Evolutionary conservation across 805 yeast species (phyloP).

Genomic region (Wickerhamomyces hampshirensis): DNA sequence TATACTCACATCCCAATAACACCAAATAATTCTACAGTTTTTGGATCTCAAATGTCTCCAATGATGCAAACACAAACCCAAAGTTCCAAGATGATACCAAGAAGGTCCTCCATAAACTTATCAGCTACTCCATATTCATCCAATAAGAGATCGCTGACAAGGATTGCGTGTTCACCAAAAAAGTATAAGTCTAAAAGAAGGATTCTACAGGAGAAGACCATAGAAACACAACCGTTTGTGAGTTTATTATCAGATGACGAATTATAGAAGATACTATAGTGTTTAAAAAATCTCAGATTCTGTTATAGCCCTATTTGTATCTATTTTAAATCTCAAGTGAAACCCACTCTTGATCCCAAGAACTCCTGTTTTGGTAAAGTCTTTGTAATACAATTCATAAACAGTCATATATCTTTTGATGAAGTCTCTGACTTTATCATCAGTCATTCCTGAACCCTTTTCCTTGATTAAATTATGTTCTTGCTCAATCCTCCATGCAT

Average conservation of each 20-base stretch:
- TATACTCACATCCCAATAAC: neutral
- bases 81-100: too few species aligned
- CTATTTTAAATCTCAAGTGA: constrained; percentile 17
- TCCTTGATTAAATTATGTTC: constrained; percentile 54
- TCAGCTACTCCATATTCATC: too few species aligned
- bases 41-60: neutral
- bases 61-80: too few species aligned
- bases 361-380: constrained; percentile 31
- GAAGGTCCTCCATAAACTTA: too few species aligned
- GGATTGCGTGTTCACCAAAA: neutral
- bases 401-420: constrained; percentile 85
- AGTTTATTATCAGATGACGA: constrained; percentile 13
- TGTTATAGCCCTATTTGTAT: constrained; percentile 12
- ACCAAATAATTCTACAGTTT: neutral
- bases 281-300: constrained; percentile 7
- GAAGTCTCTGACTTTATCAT: constrained; percentile 59
- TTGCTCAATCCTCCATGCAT: constrained; percentile 67
- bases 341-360: constrained; percentile 10
- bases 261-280: neutral
- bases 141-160: neutral
- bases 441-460: constrained; percentile 78
- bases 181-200: neutral
- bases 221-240: constrained; percentile 1
- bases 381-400: constrained; percentile 62
- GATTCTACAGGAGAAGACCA: neutral